Percentiles rank a stretch among this genome's conserved stretches.
phyloP scores from a whole-genome alignment of 106 monocot genomes.

The Cymbidium sinense region DNA sequence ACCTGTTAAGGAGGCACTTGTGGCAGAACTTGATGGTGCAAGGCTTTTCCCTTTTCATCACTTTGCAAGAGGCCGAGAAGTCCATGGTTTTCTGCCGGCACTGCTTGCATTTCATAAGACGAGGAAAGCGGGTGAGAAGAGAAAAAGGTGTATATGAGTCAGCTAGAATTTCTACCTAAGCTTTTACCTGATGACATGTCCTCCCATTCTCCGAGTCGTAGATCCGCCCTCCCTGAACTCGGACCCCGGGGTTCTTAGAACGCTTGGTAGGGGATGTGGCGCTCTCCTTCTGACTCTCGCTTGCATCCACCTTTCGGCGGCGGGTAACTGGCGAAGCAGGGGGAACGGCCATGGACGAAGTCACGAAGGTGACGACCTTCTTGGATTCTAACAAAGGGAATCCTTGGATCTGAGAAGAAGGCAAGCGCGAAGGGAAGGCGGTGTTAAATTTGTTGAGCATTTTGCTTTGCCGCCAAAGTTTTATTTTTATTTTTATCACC shows the following conservation, averaged over 20 bases:
- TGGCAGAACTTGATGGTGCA: constrained; percentile 18
- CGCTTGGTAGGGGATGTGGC: not conserved
- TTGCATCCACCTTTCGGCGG: not conserved
- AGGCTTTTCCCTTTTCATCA: constrained; percentile 6
- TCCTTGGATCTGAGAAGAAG: not conserved
- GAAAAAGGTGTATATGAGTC: not conserved
- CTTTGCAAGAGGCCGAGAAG: constrained; percentile 17
- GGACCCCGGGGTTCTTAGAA: constrained; percentile 11
- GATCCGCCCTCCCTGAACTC: constrained; percentile 16
- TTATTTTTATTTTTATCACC: not conserved
- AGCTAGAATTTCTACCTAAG: not conserved
- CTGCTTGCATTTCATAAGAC: not conserved
- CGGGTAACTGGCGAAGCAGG: not conserved
- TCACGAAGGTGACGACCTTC: not conserved
- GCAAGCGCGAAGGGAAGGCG: not conserved
- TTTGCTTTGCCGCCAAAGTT: constrained; percentile 3
- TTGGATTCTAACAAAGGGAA: too few relatives aligned
- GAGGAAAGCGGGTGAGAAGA: not conserved
- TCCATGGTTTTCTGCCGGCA: constrained; percentile 25
- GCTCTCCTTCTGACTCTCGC: not conserved
- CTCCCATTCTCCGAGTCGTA: constrained; percentile 19
- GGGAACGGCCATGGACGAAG: constrained; percentile 3
- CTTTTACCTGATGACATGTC: constrained; percentile 23
- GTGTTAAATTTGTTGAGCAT: not conserved
- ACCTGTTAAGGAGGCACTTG: constrained; percentile 25